Evolutionary conservation across 2,329 filamentous ascomycete species (phyloP).

Genomic region (Phialemonium atrogriseum): DNA sequence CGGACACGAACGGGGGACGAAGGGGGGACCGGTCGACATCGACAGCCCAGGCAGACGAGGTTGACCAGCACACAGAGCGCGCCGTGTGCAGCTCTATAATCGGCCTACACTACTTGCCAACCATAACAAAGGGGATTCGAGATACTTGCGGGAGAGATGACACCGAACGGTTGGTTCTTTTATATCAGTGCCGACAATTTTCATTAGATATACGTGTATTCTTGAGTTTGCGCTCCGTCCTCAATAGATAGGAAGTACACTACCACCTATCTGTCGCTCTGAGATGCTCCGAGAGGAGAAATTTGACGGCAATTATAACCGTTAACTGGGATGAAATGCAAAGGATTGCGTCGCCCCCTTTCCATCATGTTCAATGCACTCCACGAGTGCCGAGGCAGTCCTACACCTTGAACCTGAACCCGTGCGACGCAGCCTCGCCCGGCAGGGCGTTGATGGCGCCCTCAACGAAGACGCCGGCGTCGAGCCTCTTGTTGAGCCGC

Average conservation of each 20-base stretch:
- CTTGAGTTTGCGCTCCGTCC: background rate
- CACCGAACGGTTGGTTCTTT: background rate
- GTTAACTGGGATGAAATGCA: too few relatives aligned
- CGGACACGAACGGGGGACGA: slow-evolving; percentile 44
- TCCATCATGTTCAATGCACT: too few relatives aligned
- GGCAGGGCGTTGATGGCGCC: slow-evolving; percentile 49
- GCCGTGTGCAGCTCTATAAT: slow-evolving; percentile 20
- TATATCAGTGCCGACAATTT: background rate
- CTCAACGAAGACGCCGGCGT: slow-evolving; percentile 49
- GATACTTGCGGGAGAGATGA: background rate
- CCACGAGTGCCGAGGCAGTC: too few relatives aligned
- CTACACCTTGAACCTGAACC: slow-evolving; percentile 56
- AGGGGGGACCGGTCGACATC: slow-evolving; percentile 47
- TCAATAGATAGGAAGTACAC: background rate
- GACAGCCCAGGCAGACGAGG: slow-evolving; percentile 48
- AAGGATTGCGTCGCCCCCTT: too few relatives aligned
- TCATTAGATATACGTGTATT: background rate
- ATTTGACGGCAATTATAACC: too few relatives aligned
- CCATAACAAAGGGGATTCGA: too few relatives aligned
- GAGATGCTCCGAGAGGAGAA: background rate
- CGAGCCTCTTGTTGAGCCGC: slow-evolving; percentile 61
- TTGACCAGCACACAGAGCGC: slow-evolving; percentile 48
- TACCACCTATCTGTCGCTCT: background rate
- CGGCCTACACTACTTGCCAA: background rate
- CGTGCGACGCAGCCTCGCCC: slow-evolving; percentile 47